Evolutionary conservation across 1,284 basidiomycete genomes (phyloP), one percentile per base, ranked within the genome.

Genomic region (Caloboletus firmus): DNA sequence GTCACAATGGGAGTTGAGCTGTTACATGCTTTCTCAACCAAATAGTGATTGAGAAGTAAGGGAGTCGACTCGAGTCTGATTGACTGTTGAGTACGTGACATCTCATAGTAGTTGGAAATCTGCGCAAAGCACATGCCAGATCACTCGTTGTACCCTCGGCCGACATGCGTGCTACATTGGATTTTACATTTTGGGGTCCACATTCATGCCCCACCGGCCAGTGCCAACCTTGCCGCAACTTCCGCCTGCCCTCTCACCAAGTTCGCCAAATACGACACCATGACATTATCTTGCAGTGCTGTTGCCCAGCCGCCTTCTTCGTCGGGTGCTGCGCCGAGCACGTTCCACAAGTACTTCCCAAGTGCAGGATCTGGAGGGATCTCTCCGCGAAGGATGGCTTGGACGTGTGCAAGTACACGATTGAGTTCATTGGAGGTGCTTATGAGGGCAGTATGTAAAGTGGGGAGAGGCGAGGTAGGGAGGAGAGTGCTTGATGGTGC

Each of bases 201-300:
- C 24, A 11, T 28, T 66, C 46, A 72, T 67, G 72, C 52, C 67
- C 71, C 49, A 69, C 61, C 42, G 66, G 93, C 82, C 55, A 99
- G 81, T 50, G 92, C 90, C 68, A 99, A 79, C 63, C 96, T 83
- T 43, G 93, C 85, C 4, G 94, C 92, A 40, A 98, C 85, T 74
- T 98, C 95, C 51, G 93, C 91, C 77, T 99, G 96, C 57, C 93
- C 89, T 62, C 94, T 85, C 51, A 98, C 90, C 60, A 99, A 82
- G 73, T 94, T 98, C 44, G 94, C 90, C 61, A 99, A 81, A 77
- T 98, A 99, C 42, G 93, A 92, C 52, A 98, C 85, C 87, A 95
- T 96, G 60, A 97, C 79, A 18, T 89, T 92, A 71, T 97, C 94
- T 85, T 97, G 77, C 36, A 91, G 75, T 63, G 83, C 88, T 39